Conservation (phyloP, 73 alveolate genomes). For the Tetrahymena borealis region DNA sequence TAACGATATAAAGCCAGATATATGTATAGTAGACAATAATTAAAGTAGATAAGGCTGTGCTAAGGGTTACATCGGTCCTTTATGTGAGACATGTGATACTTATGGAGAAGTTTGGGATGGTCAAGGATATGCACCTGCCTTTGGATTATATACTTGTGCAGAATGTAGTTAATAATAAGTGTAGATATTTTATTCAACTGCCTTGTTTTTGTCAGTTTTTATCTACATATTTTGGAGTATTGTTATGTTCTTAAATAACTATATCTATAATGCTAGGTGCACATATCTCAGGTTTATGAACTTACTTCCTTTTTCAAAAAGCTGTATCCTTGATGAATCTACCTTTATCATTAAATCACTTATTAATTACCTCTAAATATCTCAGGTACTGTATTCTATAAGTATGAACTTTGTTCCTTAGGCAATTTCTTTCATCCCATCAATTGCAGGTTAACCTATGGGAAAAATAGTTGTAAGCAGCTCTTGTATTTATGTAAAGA, state of each 20-base stretch:
- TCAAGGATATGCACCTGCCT: background rate
- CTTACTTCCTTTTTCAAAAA: background rate
- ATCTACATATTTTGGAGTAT: background rate
- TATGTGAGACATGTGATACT: background rate
- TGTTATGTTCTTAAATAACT: background rate
- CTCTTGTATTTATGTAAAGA: background rate
- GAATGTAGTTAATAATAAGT: background rate
- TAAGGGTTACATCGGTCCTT: background rate
- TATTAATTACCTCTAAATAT: background rate
- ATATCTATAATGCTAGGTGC: background rate
- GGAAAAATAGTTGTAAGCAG: background rate
- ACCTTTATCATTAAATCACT: background rate
- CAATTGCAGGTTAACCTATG: background rate
- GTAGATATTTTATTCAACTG: background rate
- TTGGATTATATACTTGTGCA: background rate
- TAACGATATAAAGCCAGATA: background rate
- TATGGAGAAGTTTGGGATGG: background rate
- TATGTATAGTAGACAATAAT: background rate
- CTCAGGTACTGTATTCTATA: background rate
- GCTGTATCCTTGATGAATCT: background rate
- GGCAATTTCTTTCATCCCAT: background rate
- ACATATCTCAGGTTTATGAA: background rate
- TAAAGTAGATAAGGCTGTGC: background rate
- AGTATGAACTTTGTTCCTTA: background rate
- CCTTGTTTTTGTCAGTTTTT: background rate